Conservation (phyloP, 2,329 filamentous ascomycete genomes). For the Emmonsia crescens region DNA sequence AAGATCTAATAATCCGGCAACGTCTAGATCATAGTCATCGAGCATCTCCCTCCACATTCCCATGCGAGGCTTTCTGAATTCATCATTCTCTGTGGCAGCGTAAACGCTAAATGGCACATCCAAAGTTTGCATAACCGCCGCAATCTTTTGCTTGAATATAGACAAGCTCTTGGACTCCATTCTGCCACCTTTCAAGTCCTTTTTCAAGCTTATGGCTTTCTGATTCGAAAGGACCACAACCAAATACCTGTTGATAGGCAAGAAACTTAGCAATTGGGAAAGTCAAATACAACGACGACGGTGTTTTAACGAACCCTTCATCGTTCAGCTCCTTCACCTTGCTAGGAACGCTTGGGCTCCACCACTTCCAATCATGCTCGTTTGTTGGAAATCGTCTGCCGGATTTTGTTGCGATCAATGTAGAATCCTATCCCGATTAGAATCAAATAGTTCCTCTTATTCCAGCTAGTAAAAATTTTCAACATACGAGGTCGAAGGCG, state of each 20-base stretch:
- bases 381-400: constrained; percentile 66
- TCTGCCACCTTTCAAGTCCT: constrained; percentile 60
- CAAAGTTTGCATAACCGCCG: constrained; percentile 53
- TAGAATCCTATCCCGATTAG: constrained; percentile 58
- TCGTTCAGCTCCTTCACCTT: constrained; percentile 57
- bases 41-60: constrained; percentile 77
- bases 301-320: constrained; percentile 46
- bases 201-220: constrained; percentile 64
- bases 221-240: constrained; percentile 84
- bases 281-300: background rate
- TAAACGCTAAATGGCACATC: constrained; percentile 71
- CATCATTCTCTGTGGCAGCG: constrained; percentile 72
- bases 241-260: constrained; percentile 47
- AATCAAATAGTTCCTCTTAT: background rate
- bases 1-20: constrained; percentile 49
- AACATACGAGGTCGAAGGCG: constrained; percentile 37
- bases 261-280: constrained; percentile 7
- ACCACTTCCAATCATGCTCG: constrained; percentile 88
- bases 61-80: constrained; percentile 71
- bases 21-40: constrained; percentile 49
- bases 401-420: constrained; percentile 67
- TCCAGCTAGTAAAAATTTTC: background rate
- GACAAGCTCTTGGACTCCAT: constrained; percentile 55
- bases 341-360: constrained; percentile 59
- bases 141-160: constrained; percentile 75